A percentile compares a stretch with the other conserved stretches of the same genome.
These are phyloP conservation scores for Moricandia arvensis DNA, from an alignment of 345 rosid species.

Conservation along the genomic window DNA sequence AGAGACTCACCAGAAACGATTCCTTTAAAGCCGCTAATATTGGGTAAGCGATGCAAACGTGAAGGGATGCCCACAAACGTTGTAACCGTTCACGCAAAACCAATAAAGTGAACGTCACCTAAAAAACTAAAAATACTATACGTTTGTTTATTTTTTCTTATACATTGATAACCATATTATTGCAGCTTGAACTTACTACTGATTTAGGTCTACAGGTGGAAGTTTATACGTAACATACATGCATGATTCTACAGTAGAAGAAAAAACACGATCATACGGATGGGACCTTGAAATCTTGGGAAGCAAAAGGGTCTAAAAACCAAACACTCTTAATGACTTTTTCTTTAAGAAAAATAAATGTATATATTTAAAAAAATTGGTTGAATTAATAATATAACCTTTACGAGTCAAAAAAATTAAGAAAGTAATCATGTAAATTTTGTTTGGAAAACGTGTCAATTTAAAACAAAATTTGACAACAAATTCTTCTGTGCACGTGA, in stretches of 20 bases:
- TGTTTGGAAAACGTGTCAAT: too few relatives aligned
- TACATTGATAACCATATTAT: not conserved
- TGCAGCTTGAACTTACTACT: not conserved
- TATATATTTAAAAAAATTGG: too few relatives aligned
- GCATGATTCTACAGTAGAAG: not conserved
- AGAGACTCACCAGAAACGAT: constrained; percentile 25
- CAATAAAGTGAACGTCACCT: constrained; percentile 30
- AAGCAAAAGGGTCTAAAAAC: not conserved
- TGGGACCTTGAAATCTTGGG: not conserved
- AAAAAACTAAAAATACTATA: not conserved
- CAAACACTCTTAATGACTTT: not conserved
- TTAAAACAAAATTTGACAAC: too few relatives aligned
- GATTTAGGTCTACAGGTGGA: not conserved
- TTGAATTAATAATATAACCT: too few relatives aligned
- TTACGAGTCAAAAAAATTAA: too few relatives aligned
- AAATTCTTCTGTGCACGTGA: too few relatives aligned
- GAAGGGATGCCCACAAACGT: constrained; percentile 29
- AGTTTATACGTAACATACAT: not conserved
- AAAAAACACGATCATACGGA: not conserved
- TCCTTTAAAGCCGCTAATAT: constrained; percentile 25
- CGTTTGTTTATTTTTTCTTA: not conserved
- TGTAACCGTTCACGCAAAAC: constrained; percentile 21
- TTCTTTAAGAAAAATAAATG: not conserved
- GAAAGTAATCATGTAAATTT: too few relatives aligned
- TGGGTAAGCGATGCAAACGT: constrained; percentile 32